A percentile compares a stretch with the other conserved stretches of the same genome.
Evolutionary conservation across 106 monocot species (phyloP).

Genomic region (Agapanthus africanus): DNA sequence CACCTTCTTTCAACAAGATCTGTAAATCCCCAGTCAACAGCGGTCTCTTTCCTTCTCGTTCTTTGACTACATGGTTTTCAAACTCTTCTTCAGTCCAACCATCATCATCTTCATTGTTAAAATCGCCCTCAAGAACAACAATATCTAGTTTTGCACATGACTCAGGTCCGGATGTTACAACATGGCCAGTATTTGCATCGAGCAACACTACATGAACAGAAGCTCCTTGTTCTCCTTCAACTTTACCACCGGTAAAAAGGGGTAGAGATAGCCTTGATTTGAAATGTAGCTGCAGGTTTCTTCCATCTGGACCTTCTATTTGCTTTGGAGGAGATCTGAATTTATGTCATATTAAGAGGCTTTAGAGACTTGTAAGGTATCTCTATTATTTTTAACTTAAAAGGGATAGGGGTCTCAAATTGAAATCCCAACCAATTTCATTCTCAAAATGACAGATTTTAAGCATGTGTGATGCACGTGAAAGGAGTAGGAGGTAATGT

Average conservation of each 20-base stretch:
- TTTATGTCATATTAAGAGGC: background rate
- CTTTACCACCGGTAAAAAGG: slow-evolving; percentile 38
- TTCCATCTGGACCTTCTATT: slow-evolving; percentile 39
- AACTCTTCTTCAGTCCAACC: slow-evolving; percentile 33
- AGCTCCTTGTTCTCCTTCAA: slow-evolving; percentile 39
- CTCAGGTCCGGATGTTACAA: slow-evolving; percentile 31
- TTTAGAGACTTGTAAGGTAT: background rate
- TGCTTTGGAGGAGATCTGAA: slow-evolving; percentile 30
- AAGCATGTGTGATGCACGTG: no score
- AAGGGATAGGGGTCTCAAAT: background rate
- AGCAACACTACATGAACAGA: slow-evolving; percentile 39
- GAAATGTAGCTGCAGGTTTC: slow-evolving; percentile 38
- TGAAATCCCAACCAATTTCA: background rate
- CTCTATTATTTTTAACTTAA: background rate
- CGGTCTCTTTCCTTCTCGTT: slow-evolving; percentile 36
- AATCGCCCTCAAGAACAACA: slow-evolving; percentile 32
- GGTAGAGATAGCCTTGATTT: slow-evolving; percentile 31
- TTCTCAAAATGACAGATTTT: no score
- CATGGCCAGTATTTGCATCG: slow-evolving; percentile 26
- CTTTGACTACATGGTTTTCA: slow-evolving; percentile 38
- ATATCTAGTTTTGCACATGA: slow-evolving; percentile 32
- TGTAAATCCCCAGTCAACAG: slow-evolving; percentile 35
- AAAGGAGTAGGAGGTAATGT: background rate
- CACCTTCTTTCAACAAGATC: slow-evolving; percentile 29
- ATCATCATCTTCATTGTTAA: slow-evolving; percentile 33